Evolutionary conservation across 1,139 yeast species (phyloP), one percentile per base, ranked within the genome.

Genomic region (Nakaseomyces sp.): DNA sequence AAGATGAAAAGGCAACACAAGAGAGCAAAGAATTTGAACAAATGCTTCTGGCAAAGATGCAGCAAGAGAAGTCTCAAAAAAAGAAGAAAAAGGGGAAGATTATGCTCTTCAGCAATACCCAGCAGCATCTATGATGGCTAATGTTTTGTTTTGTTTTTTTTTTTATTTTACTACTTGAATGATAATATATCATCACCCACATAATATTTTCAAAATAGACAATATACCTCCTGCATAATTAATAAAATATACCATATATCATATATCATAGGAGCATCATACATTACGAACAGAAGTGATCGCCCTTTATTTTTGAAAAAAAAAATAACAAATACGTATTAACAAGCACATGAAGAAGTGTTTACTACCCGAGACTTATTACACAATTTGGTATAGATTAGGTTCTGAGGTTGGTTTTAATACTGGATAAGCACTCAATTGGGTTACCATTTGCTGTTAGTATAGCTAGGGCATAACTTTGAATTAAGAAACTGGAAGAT

Each of bases 21-120:
- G 64, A 61, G 42, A 55, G 57, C 31, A 46, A 50, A 32, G 61
- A 58, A 35, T 58, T 61, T 36, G 62, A 56, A 41, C 55, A 54
- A 8, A 53, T 58, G 61, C 45, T 61, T 17, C 47, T 51, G 6
- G 50, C 55, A 31, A 54, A 51, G 37, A 50, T 57, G 49, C 47
- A 49, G 24, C 44, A 44, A 4, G 48, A 43, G n/a, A 40, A 36
- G 12, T 36, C 41, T 5, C 8, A 37, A 41, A 24, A 35, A 28
- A 58, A 53, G 45, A 58, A 57, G 46, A 51, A 53, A 42, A 55
- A 56, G 44, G 55, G 52, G 4, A 55, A 55, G 45, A 56, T 60
- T 3, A 47, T 59, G 40, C 49, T 60, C 6, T 54, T 60, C 46
- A 59, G 63, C 42, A 57, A 45, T 31, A 47, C 46, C 16, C 50